Percentiles rank a stretch among this genome's conserved stretches.
These are phyloP conservation scores for Colletotrichum musicola DNA, from an alignment of 2,329 filamentous ascomycete species.

Conservation along the genomic window DNA sequence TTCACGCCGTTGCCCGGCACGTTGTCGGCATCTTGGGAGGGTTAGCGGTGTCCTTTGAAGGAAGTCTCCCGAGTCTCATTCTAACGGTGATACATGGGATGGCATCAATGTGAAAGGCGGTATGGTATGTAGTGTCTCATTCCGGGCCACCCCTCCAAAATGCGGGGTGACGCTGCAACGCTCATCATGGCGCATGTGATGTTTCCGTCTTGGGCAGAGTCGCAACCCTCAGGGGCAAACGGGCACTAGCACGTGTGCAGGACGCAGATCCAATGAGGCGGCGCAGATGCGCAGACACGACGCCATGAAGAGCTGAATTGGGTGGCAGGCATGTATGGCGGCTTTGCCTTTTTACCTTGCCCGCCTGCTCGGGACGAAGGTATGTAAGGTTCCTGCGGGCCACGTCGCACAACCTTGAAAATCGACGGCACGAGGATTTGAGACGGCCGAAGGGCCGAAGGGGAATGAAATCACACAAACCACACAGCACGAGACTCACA, in stretches of 20 bases:
- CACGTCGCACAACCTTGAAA: slow-evolving; percentile 25
- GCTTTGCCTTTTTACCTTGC: neutral
- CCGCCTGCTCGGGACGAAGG: neutral
- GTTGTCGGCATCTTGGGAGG: slow-evolving; percentile 43
- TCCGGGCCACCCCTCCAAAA: slow-evolving; percentile 11
- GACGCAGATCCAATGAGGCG: slow-evolving; percentile 31
- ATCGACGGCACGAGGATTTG: neutral
- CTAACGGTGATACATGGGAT: neutral
- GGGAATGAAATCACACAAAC: neutral
- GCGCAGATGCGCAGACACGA: slow-evolving; percentile 17
- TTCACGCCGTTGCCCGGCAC: slow-evolving; percentile 64
- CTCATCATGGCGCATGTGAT: slow-evolving; percentile 35
- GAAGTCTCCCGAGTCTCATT: neutral
- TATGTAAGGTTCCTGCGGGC: slow-evolving; percentile 7
- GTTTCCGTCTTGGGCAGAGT: slow-evolving; percentile 27
- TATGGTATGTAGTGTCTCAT: slow-evolving; percentile 6
- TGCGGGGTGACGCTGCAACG: slow-evolving; percentile 35
- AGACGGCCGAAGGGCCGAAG: neutral
- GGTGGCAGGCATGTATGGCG: neutral
- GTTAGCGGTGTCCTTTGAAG: neutral
- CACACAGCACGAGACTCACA: slow-evolving; percentile 49
- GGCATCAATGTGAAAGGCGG: neutral
- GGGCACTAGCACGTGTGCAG: slow-evolving; percentile 39
- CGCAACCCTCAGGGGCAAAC: slow-evolving; percentile 27
- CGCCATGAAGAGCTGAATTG: slow-evolving; percentile 8